Base-by-base conservation (phyloP, 148 eudicot genomes). In the Chenopodium berlandieri region DNA sequence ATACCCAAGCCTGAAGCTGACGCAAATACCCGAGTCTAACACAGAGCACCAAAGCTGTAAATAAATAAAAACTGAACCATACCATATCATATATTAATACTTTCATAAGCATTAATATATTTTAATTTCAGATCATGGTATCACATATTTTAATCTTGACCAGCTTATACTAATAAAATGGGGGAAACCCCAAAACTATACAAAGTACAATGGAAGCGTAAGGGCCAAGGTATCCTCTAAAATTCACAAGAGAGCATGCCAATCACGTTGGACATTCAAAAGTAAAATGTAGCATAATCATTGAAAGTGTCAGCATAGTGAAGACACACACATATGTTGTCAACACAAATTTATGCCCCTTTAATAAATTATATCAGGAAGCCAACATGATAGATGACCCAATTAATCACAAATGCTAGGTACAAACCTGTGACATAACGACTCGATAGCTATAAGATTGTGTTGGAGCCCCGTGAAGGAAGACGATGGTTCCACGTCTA, bases 381-480 rank as follows among this genome's bases (percentile, higher is more conserved):
- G 32, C 20, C 76, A 62, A 34, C 10, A 46, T 25, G 37, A 68
- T 64, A 22, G 46, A 78, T 31, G 72, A 25, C 34, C 30, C 72
- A 67, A 31, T 2, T n/a, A 22, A 54, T 17, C 48, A 25, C 22
- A 25, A 60, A 82, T 44, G 25, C 52, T 40, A 81, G 76, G 52
- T 65, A 84, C 60, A n/a, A 71, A 94, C 98, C 98, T 96, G 90
- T 83, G 98, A 91, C 98, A 96, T 96, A 78, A 96, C 99, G 78
- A 88, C 91, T 50, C 97, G 92, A 82, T 94, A 96, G 86, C 99
- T 94, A 81, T 87, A 96, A 70, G 99, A 96, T 85, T 96, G 98
- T 54, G 99, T 91, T 71, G 99, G 99, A 83, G 99, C 99, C 20
- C 99, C 99, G 80, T 94, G 98, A 81, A 96, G 92, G 82, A 92